phyloP scores from a whole-genome alignment of 1,284 basidiomycete genomes.

The Singerocomus inundabilis region DNA sequence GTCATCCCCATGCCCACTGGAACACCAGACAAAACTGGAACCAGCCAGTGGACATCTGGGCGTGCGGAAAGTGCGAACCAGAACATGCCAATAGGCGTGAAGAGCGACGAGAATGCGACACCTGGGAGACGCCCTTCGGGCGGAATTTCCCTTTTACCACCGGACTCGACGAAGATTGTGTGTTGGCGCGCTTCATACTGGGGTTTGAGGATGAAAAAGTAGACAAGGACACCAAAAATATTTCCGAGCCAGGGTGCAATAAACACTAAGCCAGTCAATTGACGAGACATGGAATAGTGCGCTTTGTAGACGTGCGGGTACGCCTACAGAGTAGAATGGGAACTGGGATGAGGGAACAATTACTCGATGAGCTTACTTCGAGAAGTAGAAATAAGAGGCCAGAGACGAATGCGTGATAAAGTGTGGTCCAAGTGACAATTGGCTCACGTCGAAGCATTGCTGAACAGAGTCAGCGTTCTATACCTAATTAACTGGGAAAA shows the following conservation, averaged over 20 bases:
- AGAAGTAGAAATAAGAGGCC: conserved; percentile 30
- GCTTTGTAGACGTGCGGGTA: conserved; percentile 26
- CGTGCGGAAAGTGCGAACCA: conserved; percentile 27
- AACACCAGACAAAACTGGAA: conserved; percentile 26
- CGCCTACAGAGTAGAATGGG: conserved; percentile 13
- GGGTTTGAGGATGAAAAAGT: conserved; percentile 27
- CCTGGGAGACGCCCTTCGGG: conserved; percentile 29
- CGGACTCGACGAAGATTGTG: conserved; percentile 9
- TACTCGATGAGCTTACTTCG: conserved; percentile 11
- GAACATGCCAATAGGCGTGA: conserved; percentile 29
- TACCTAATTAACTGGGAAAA: not conserved
- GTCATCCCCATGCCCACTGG: conserved; percentile 32
- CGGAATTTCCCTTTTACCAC: conserved; percentile 13
- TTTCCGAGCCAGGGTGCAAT: conserved; percentile 28
- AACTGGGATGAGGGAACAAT: not conserved
- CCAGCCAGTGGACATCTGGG: conserved; percentile 19
- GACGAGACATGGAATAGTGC: conserved; percentile 25
- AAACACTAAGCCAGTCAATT: conserved; percentile 24
- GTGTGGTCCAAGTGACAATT: conserved; percentile 26
- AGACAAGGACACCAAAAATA: conserved; percentile 25
- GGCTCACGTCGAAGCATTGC: conserved; percentile 26
- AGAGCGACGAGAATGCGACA: conserved; percentile 20
- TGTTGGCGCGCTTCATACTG: conserved; percentile 17
- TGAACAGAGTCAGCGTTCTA: conserved; percentile 1
- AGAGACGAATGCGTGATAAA: conserved; percentile 27